These are phyloP conservation scores for Aspergillus oerlinghausenensis DNA, from an alignment of 2,329 filamentous ascomycete genomes.

Conservation along the genomic window DNA sequence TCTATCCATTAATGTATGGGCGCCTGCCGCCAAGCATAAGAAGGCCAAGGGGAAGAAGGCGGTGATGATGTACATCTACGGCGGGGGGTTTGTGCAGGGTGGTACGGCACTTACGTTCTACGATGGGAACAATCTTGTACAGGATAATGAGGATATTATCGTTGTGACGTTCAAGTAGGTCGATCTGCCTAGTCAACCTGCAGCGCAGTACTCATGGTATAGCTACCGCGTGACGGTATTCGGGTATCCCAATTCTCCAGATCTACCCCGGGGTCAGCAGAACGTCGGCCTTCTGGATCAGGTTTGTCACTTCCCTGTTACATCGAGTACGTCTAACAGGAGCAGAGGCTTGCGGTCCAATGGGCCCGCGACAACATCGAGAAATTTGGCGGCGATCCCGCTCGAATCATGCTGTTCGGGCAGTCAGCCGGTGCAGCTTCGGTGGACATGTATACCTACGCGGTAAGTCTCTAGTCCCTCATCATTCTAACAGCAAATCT, in stretches of 20 bases:
- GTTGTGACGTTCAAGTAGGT: slow-evolving; percentile 16
- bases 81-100: slow-evolving; percentile 11
- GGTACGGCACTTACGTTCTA: slow-evolving; percentile 8
- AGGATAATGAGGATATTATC: slow-evolving; percentile 12
- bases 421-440: slow-evolving; percentile 45
- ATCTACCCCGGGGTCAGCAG: slow-evolving; percentile 2
- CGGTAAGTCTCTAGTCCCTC: background rate
- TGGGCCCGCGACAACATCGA: slow-evolving; percentile 50
- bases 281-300: slow-evolving; percentile 17
- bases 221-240: slow-evolving; percentile 19
- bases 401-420: slow-evolving; percentile 47
- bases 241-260: slow-evolving; percentile 16
- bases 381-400: slow-evolving; percentile 48
- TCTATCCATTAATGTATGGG: slow-evolving; percentile 16
- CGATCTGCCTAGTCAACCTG: too few species aligned
- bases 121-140: slow-evolving; percentile 13
- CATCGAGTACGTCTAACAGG: too few species aligned
- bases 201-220: too few species aligned
- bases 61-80: slow-evolving; percentile 19
- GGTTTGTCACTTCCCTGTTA: background rate
- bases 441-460: slow-evolving; percentile 9
- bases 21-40: slow-evolving; percentile 5
- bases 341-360: background rate
- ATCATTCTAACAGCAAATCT: background rate
- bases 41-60: background rate